Conservation (phyloP, 2,329 filamentous ascomycete genomes). For the Raffaelea albimanens region DNA sequence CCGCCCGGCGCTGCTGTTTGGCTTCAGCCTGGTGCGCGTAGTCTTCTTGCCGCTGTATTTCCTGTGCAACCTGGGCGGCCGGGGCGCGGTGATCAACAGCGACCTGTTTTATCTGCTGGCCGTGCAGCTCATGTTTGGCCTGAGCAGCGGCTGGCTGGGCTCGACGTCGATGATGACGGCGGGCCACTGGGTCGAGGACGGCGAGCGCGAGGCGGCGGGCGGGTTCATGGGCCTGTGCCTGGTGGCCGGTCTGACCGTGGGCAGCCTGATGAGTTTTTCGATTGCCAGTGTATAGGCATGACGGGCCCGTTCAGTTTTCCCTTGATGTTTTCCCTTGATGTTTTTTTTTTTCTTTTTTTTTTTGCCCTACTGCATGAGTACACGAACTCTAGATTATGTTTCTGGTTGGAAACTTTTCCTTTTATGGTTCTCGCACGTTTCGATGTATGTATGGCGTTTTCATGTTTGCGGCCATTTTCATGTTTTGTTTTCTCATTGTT, state of each 20-base stretch:
- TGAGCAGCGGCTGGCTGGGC: conserved; percentile 80
- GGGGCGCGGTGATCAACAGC: conserved; percentile 63
- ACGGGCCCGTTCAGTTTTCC: no score
- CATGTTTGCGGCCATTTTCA: not conserved
- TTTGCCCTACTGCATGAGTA: not conserved
- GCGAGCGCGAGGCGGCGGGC: conserved; percentile 79
- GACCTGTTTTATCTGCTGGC: conserved; percentile 82
- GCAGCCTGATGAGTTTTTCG: conserved; percentile 84
- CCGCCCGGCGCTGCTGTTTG: conserved; percentile 58
- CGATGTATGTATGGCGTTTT: not conserved
- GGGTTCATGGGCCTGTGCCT: conserved; percentile 90
- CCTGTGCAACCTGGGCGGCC: conserved; percentile 77
- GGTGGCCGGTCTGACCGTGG: conserved; percentile 71
- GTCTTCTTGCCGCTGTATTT: conserved; percentile 77
- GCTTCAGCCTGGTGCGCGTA: conserved; percentile 54
- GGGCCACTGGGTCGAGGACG: conserved; percentile 67
- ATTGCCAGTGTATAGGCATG: conserved; percentile 38
- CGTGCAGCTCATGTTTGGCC: conserved; percentile 75
- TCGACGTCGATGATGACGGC: conserved; percentile 89
- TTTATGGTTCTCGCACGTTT: not conserved
- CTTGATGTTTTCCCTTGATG: not conserved
- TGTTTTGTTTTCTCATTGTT: not conserved
- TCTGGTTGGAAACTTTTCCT: not conserved
- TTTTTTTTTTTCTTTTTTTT: not conserved
- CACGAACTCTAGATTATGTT: not conserved